phyloP scores from a whole-genome alignment of 2,329 filamentous ascomycete species.

The Onygenales sp. region DNA sequence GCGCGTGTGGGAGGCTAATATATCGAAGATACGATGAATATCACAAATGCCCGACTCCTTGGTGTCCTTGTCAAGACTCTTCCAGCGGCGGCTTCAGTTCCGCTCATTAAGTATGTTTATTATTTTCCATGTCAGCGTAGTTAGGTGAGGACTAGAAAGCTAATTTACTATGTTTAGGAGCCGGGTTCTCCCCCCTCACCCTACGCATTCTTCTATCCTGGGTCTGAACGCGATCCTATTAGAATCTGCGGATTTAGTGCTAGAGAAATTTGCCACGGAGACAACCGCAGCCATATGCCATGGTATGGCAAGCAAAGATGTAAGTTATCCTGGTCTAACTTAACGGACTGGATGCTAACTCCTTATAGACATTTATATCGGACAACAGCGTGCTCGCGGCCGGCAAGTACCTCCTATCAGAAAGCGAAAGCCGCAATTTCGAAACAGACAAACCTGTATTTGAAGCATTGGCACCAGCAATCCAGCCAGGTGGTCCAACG shows the following conservation, averaged over 20 bases:
- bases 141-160: conserved; percentile 2
- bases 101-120: conserved; percentile 44
- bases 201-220: conserved; percentile 69
- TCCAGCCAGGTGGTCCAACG: conserved; percentile 66
- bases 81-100: conserved; percentile 56
- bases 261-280: conserved; percentile 61
- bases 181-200: conserved; percentile 67
- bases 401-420: conserved; percentile 75
- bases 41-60: conserved; percentile 83
- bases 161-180: conserved; percentile 47
- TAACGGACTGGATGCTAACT: conserved; percentile 11
- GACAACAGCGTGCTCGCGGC: conserved; percentile 84
- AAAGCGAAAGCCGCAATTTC: conserved; percentile 50
- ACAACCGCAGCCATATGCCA: conserved; percentile 67
- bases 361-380: conserved; percentile 62
- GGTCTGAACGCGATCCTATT: conserved; percentile 81
- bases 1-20: conserved; percentile 11
- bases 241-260: conserved; percentile 64
- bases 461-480: conserved; percentile 62
- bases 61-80: conserved; percentile 85
- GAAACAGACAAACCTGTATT: conserved; percentile 73
- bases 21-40: conserved; percentile 55
- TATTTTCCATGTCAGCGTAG: neutral
- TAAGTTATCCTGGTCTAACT: conserved; percentile 38
- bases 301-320: conserved; percentile 67